phyloP scores from a whole-genome alignment of 345 rosid species.

The Heritiera fomes region DNA sequence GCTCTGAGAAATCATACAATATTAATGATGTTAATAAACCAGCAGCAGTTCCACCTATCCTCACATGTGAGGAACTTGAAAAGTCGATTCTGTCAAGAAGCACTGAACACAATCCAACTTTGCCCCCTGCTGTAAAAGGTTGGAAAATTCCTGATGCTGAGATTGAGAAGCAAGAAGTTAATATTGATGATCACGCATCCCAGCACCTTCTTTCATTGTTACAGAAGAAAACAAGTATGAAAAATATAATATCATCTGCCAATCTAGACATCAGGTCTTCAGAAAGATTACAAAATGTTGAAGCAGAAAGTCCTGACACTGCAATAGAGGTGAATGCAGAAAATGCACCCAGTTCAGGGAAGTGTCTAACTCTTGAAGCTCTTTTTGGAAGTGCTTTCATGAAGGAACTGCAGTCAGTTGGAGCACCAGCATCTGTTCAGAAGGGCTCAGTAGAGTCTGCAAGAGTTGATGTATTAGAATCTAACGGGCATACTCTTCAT shows the following conservation, averaged over 20 bases:
- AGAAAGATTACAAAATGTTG: slow-evolving; percentile 26
- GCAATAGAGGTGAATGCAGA: slow-evolving; percentile 40
- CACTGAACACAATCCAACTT: slow-evolving; percentile 39
- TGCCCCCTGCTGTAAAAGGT: slow-evolving; percentile 37
- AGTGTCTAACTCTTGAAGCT: slow-evolving; percentile 79
- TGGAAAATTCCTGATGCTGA: slow-evolving; percentile 33
- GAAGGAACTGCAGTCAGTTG: slow-evolving; percentile 83
- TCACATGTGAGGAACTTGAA: slow-evolving; percentile 99
- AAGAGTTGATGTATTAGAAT: slow-evolving; percentile 42
- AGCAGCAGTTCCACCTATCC: slow-evolving; percentile 60
- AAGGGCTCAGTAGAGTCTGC: slow-evolving; percentile 39
- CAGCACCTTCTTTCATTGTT: slow-evolving; percentile 86
- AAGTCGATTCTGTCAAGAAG: slow-evolving; percentile 80
- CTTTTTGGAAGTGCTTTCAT: slow-evolving; percentile 95
- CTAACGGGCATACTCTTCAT: slow-evolving; percentile 33
- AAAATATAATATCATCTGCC: slow-evolving; percentile 29
- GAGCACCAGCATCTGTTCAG: slow-evolving; percentile 54
- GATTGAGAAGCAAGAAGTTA: slow-evolving; percentile 47
- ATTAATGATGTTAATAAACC: slow-evolving; percentile 27
- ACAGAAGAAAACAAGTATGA: slow-evolving; percentile 51
- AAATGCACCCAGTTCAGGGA: slow-evolving; percentile 36
- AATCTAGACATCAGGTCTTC: slow-evolving; percentile 32
- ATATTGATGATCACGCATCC: slow-evolving; percentile 65
- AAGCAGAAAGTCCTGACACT: slow-evolving; percentile 24
- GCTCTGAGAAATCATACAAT: slow-evolving; percentile 31